Conservation (phyloP, 2,329 filamentous ascomycete species). For the Teratosphaeria epicoccoides region DNA sequence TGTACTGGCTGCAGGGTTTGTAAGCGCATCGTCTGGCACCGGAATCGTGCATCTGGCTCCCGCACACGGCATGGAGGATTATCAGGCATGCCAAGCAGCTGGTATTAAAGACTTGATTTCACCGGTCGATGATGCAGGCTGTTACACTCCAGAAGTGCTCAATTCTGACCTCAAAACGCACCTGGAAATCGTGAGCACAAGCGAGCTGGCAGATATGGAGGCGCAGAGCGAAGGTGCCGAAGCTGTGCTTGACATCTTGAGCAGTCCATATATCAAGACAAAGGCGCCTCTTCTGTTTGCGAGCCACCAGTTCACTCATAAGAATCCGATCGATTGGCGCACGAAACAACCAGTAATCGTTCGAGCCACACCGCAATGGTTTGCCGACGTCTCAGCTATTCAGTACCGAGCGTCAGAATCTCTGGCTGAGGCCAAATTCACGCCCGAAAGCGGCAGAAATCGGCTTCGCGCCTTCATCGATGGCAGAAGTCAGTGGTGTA, state of each 20-base stretch:
- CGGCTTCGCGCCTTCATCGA: constrained; percentile 78
- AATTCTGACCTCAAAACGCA: constrained; percentile 44
- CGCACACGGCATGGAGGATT: constrained; percentile 94
- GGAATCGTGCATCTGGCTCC: constrained; percentile 92
- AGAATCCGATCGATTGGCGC: constrained; percentile 96
- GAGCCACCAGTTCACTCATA: constrained; percentile 67
- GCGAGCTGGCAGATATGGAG: constrained; percentile 53
- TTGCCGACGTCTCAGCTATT: constrained; percentile 79
- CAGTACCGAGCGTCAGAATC: constrained; percentile 62
- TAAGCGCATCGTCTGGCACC: constrained; percentile 80
- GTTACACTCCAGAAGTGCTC: constrained; percentile 70
- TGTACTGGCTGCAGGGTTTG: constrained; percentile 77
- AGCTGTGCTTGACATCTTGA: constrained; percentile 59
- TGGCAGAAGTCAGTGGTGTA: constrained; percentile 91
- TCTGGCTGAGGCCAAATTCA: constrained; percentile 62
- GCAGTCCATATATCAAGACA: constrained; percentile 22
- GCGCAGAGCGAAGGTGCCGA: constrained; percentile 61
- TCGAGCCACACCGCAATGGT: constrained; percentile 93
- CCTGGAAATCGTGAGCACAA: neutral
- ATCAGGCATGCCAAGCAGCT: constrained; percentile 62
- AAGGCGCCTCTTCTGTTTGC: constrained; percentile 42
- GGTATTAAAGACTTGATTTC: constrained; percentile 62
- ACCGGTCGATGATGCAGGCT: constrained; percentile 71
- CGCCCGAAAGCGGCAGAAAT: constrained; percentile 62
- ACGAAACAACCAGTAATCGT: constrained; percentile 88